These are phyloP conservation scores for Penicillium sp. DNA, from an alignment of 2,329 filamentous ascomycete species.

Conservation along the genomic window DNA sequence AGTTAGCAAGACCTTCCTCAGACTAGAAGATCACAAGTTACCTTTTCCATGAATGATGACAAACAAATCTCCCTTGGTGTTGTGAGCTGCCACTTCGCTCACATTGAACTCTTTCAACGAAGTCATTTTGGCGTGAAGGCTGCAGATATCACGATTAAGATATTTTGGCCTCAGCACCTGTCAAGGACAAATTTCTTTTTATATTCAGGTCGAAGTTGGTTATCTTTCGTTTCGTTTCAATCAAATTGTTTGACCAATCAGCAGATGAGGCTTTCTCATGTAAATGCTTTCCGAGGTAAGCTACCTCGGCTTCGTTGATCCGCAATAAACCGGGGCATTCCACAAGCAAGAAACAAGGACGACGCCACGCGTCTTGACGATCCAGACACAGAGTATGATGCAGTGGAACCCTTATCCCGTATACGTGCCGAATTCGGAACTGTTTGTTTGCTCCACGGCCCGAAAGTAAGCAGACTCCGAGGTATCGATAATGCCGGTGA, in stretches of 20 bases:
- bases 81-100: conserved; percentile 51
- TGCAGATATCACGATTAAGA: not conserved
- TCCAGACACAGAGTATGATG: not conserved
- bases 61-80: conserved; percentile 52
- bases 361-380: not conserved
- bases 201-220: not conserved
- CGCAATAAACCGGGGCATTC: not conserved
- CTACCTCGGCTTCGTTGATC: conserved; percentile 1
- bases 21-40: conserved; percentile 22
- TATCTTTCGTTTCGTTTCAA: not conserved
- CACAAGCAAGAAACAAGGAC: not conserved
- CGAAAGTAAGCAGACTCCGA: not conserved
- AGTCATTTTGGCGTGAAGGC: not conserved
- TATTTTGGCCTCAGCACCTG: not conserved
- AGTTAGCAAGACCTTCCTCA: not conserved
- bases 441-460: not conserved
- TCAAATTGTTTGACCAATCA: not conserved
- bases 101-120: conserved; percentile 16
- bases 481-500: not conserved
- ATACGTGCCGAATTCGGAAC: not conserved
- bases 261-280: not conserved
- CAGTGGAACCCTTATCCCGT: not conserved
- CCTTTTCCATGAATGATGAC: conserved; percentile 58
- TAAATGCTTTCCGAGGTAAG: conserved; percentile 1
- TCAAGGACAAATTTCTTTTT: not conserved